Base-by-base conservation (phyloP, 495 filamentous ascomycete genomes). In the Tetracladium marchalianum region DNA sequence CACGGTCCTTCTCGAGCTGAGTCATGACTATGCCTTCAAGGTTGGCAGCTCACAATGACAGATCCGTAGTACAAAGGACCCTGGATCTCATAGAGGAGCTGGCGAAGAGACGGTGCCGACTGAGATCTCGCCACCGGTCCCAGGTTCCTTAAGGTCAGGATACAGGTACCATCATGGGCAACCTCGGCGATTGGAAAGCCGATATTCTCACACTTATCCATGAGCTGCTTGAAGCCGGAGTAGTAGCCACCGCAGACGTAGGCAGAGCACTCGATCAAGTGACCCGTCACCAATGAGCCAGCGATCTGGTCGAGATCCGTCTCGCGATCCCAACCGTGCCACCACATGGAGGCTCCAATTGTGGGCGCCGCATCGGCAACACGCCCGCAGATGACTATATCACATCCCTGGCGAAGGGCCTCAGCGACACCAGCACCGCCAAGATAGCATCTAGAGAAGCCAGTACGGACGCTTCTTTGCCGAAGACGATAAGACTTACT, bases 11-110 rank as follows among this genome's bases (percentile, higher is more conserved):
- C 11, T 64, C 66, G n/a, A 63, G 55, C 54, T 71, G 53, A 35
- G 68, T 65, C 40, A 81, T 66, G 16, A 64, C 53, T 39, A 78
- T 63, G 31, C 71, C 55, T 27, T 62, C 61, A 18, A 81, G 55
- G 13, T 22, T 32, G 24, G 76, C 75, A 1, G 65, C n/a, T n/a
- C 22, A 76, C 75, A 1, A 66, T 75, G 37, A 81, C 75, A 55
- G 64, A 70, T 59, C 79, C 77, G 49, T 66, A 72, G 53, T 81
- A 81, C 57, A 63, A 70, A 0, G 67, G 70, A 0, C 77, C 77
- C 48, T 80, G 77, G 35, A 80, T 72, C 53, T 81, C 77, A 57
- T 81, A 80, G 12, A 80, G 52, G 3, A 81, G 57, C 52, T 82
- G 77, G n/a, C n/a, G n/a, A n/a, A n/a, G n/a, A n/a, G n/a, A n/a